Evolutionary conservation across 129 eudicot genomes (phyloP), one percentile per base, ranked within the genome.

Genomic region (Glebionis coronaria): DNA sequence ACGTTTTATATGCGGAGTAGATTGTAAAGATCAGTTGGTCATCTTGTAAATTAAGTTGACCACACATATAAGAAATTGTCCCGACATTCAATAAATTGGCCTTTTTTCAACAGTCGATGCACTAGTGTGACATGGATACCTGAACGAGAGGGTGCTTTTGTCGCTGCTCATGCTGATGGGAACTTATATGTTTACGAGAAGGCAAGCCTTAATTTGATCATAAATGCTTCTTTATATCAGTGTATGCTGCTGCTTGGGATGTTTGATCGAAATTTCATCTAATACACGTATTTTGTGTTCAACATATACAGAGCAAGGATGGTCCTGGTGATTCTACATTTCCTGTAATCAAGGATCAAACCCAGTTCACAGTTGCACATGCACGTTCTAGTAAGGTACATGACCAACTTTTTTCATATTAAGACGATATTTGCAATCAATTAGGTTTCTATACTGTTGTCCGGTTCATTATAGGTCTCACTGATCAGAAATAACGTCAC

Each of bases 81-180:
- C 10, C 10, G 57, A 4, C 64, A 56, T 56, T 69, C 25, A 73
- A 40, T 56, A 8, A 65, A 65, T 9, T 58, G 59, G 52, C 40
- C 27, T 58, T 66, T 58, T 29, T 61, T 72, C 56, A 19, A 69
- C 88, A 90, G 97, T 73, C 86, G 91, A 4, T 86, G 97, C 77
- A 83, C 95, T 15, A 67, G 95, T 75, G 68, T 90, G 62, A 78
- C 95, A 12, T 90, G 95, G 97, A 76, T 90, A 61, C 97, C 95
- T 61, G 85, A 84, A 64, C 84, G 90, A 53, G 97, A 86, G 75
- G 97, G 97, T 42, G 72, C 90, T 61, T 90, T 90, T 67, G 78
- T 84, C 54, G 95, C 79, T 77, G 90, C 83, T 27, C 95, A 86
- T 79, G 95, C 95, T 16, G 95, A 90, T 80, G 97, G 97, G 71